Conservation (phyloP, 2,329 filamentous ascomycete genomes). For the Cladobotryum protrusum region DNA sequence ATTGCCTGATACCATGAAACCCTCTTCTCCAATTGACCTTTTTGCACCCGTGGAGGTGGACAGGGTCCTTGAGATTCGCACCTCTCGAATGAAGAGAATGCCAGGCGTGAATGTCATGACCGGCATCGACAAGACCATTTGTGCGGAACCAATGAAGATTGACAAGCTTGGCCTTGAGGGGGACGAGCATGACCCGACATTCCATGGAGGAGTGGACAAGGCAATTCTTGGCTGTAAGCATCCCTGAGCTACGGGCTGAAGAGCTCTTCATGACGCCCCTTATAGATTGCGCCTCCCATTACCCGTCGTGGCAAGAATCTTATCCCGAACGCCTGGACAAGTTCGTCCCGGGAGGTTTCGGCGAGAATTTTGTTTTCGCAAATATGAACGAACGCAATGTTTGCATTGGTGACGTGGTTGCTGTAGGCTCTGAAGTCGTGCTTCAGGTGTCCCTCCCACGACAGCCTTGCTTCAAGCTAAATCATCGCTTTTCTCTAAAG, state of each 20-base stretch:
- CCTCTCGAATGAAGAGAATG: slow-evolving; percentile 50
- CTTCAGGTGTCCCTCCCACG: slow-evolving; percentile 57
- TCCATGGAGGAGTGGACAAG: slow-evolving; percentile 58
- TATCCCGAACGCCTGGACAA: slow-evolving; percentile 43
- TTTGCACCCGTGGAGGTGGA: slow-evolving; percentile 40
- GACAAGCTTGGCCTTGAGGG: slow-evolving; percentile 44
- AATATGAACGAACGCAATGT: slow-evolving; percentile 58
- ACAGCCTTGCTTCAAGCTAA: slow-evolving; percentile 63
- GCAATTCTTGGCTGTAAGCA: slow-evolving; percentile 52
- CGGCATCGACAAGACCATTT: slow-evolving; percentile 50
- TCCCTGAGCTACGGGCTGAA: background rate
- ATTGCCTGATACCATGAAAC: background rate
- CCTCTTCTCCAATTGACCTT: slow-evolving; percentile 27
- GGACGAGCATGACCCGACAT: slow-evolving; percentile 57
- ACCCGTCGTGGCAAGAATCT: slow-evolving; percentile 46
- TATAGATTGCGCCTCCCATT: slow-evolving; percentile 55
- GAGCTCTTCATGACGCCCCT: background rate
- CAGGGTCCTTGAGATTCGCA: slow-evolving; percentile 50
- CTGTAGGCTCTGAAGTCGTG: slow-evolving; percentile 43
- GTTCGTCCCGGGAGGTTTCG: slow-evolving; percentile 55
- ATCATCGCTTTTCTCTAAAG: slow-evolving; percentile 58
- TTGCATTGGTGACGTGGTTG: slow-evolving; percentile 57
- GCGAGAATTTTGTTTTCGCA: slow-evolving; percentile 56
- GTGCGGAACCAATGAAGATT: slow-evolving; percentile 40
- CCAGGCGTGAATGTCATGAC: slow-evolving; percentile 44